These are phyloP conservation scores for Cystobasidium pallidum DNA, from an alignment of 1,284 basidiomycete genomes.

Conservation along the genomic window DNA sequence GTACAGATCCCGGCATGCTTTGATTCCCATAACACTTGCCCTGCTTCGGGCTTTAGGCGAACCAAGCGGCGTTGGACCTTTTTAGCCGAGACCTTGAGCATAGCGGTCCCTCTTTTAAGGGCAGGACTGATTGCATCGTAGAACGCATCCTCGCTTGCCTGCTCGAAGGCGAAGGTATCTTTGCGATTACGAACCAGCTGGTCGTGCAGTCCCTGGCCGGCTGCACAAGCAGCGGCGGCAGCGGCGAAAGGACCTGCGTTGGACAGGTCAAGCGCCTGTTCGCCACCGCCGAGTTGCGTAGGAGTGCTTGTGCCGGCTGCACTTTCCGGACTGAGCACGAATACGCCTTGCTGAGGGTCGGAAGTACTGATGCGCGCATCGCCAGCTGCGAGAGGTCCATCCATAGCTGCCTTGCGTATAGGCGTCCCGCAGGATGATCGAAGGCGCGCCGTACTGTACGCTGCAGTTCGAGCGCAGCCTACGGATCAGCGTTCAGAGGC, in stretches of 20 bases:
- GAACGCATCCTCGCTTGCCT: conserved; percentile 23
- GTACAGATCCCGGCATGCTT: conserved; percentile 73
- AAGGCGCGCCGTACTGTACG: no score
- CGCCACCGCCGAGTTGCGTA: conserved; percentile 3
- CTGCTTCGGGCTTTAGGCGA: conserved; percentile 74
- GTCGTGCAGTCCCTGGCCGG: not conserved
- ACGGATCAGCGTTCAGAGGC: not conserved
- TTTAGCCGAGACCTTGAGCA: conserved; percentile 58
- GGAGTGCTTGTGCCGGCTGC: conserved; percentile 9
- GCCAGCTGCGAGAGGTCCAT: not conserved
- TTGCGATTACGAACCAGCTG: not conserved
- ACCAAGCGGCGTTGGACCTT: conserved; percentile 77
- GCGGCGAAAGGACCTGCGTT: not conserved
- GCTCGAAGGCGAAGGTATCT: conserved; percentile 34
- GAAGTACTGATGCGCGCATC: not conserved
- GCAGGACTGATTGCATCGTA: conserved; percentile 44
- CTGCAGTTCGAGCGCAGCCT: conserved; percentile 2
- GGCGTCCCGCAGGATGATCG: not conserved
- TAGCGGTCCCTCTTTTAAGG: conserved; percentile 46
- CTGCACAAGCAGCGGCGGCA: not conserved
- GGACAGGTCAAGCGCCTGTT: conserved; percentile 20
- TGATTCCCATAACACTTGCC: conserved; percentile 81
- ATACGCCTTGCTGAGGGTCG: not conserved
- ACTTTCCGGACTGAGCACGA: conserved; percentile 11
- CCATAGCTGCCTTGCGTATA: not conserved